Conservation (phyloP, 306 rosid species). For the Rosa rugosa region DNA sequence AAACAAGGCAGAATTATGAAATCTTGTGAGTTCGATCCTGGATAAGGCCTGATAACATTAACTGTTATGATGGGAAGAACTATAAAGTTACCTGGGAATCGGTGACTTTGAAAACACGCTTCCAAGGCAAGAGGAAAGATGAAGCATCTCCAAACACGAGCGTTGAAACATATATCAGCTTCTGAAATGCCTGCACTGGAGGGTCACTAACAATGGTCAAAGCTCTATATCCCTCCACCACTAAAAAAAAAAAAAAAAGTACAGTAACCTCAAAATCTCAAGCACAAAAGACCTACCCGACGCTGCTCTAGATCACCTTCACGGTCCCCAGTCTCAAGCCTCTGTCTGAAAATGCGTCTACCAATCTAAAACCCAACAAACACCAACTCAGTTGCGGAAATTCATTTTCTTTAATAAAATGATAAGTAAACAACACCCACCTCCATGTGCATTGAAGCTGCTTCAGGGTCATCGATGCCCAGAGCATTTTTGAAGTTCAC, state of each 20-base stretch:
- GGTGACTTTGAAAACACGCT: constrained; percentile 85
- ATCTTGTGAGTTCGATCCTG: background rate
- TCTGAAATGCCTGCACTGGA: constrained; percentile 99
- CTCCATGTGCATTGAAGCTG: constrained; percentile 98
- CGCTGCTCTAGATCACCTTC: constrained; percentile 84
- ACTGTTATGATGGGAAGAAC: background rate
- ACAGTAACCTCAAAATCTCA: constrained; percentile 5
- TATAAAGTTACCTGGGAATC: constrained; percentile 74
- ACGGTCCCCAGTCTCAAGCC: constrained; percentile 94
- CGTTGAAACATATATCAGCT: constrained; percentile 91
- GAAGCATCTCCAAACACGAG: constrained; percentile 97
- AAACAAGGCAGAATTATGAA: background rate
- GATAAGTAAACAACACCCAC: constrained; percentile 35
- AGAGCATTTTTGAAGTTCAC: constrained; percentile 69
- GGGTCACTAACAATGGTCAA: constrained; percentile 68
- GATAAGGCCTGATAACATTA: background rate
- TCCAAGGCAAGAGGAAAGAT: constrained; percentile 96
- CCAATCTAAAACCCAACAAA: constrained; percentile 64
- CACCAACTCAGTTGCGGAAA: constrained; percentile 26
- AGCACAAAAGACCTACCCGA: constrained; percentile 65
- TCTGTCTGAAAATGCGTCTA: constrained; percentile 79
- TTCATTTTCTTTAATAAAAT: constrained; percentile 14
- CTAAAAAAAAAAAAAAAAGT: background rate
- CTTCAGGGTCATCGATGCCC: constrained; percentile 96
- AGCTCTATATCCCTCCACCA: constrained; percentile 45